Conservation (phyloP, 2,329 filamentous ascomycete genomes). For the Stachybotrys echinatus region DNA sequence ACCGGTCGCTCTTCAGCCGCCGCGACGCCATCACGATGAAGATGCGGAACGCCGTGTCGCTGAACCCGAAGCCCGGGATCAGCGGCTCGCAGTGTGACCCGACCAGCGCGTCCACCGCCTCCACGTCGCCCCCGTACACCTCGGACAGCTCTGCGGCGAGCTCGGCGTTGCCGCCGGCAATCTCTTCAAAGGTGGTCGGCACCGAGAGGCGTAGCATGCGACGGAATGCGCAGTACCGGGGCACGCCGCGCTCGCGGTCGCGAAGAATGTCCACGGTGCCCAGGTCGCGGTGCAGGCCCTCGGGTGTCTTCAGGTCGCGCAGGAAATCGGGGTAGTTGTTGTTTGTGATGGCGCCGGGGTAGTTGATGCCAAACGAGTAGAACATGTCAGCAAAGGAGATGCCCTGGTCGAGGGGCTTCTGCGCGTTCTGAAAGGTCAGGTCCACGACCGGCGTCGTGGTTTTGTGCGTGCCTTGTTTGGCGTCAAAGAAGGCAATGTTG, state of each 20-base stretch:
- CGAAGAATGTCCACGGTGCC: conserved; percentile 40
- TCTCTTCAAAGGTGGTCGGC: conserved; percentile 26
- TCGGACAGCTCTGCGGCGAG: conserved; percentile 28
- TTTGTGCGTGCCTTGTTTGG: conserved; percentile 13
- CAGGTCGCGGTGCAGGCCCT: conserved; percentile 34
- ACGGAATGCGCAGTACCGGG: conserved; percentile 38
- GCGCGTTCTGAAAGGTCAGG: conserved; percentile 26
- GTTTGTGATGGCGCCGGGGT: conserved; percentile 38
- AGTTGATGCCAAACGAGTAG: conserved; percentile 42
- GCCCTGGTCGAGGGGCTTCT: conserved; percentile 21
- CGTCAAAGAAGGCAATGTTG: conserved; percentile 19
- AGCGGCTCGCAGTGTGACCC: conserved; percentile 36
- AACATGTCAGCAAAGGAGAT: conserved; percentile 29
- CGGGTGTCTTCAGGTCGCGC: conserved; percentile 31
- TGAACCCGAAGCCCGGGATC: conserved; percentile 39
- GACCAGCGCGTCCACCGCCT: conserved; percentile 34
- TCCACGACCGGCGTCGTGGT: conserved; percentile 21
- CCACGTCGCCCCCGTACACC: conserved; percentile 34
- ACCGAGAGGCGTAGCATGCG: conserved; percentile 32
- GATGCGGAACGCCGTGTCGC: conserved; percentile 39
- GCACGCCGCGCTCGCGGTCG: conserved; percentile 40
- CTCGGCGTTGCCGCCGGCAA: conserved; percentile 18
- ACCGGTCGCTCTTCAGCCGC: conserved; percentile 37
- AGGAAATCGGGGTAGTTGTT: conserved; percentile 24
- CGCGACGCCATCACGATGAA: conserved; percentile 40